Percentiles rank a stretch among this genome's conserved stretches.
Evolutionary conservation across 1,284 basidiomycete genomes (phyloP).

Genomic region (Ganoderma sp.): DNA sequence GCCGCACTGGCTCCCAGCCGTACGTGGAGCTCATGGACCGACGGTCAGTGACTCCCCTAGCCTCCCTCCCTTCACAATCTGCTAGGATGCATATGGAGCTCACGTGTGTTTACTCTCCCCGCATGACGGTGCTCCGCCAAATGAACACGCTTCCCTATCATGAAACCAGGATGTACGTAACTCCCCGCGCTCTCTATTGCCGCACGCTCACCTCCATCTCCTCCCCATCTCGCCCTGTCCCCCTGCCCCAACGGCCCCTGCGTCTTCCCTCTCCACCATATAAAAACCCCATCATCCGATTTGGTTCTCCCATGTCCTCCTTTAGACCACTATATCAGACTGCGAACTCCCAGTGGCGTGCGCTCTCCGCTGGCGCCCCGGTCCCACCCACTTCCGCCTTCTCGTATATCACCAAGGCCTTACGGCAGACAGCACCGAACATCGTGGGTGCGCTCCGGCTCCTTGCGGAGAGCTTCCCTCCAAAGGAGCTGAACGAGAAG

Average conservation of each 20-base stretch:
- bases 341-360: conserved; percentile 73
- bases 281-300: background rate
- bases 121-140: conserved; percentile 13
- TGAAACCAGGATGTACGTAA: conserved; percentile 56
- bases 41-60: conserved; percentile 56
- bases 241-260: conserved; percentile 5
- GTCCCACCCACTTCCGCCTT: conserved; percentile 78
- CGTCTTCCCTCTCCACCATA: background rate
- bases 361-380: conserved; percentile 75
- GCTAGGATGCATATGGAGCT: conserved; percentile 15
- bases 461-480: conserved; percentile 71
- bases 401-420: conserved; percentile 81
- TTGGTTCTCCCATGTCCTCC: conserved; percentile 10
- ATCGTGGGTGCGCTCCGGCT: conserved; percentile 84
- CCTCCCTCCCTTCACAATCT: conserved; percentile 12
- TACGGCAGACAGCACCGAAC: conserved; percentile 76
- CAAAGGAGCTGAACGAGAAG: conserved; percentile 68
- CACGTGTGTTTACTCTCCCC: conserved; percentile 14
- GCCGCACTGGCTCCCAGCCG: conserved; percentile 77
- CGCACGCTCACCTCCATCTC: conserved; percentile 18
- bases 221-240: background rate
- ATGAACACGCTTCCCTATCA: conserved; percentile 9
- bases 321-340: conserved; percentile 81
- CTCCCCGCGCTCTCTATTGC: conserved; percentile 10
- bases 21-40: conserved; percentile 91